These are phyloP conservation scores for Mrakia blollopis DNA, from an alignment of 768 basidiomycete genomes.

Conservation along the genomic window DNA sequence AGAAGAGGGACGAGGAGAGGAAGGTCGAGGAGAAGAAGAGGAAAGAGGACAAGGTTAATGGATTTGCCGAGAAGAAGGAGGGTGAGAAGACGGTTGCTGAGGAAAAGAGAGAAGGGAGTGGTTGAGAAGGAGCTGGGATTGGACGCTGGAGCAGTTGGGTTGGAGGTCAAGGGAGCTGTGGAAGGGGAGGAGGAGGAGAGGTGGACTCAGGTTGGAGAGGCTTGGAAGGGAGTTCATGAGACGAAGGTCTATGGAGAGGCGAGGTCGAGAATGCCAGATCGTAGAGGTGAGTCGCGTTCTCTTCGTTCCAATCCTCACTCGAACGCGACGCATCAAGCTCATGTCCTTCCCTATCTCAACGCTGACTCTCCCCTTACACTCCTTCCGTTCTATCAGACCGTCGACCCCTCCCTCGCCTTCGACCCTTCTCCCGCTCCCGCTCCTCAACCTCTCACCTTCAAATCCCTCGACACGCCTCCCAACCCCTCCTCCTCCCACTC, in stretches of 20 bases:
- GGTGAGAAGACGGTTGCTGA: not conserved
- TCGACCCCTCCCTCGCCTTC: conserved; percentile 2
- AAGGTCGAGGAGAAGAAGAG: conserved; percentile 20
- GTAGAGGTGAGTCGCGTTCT: conserved; percentile 6
- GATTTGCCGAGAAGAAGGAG: not conserved
- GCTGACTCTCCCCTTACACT: not conserved
- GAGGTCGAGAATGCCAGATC: conserved; percentile 1
- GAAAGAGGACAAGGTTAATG: conserved; percentile 14
- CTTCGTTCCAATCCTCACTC: not conserved
- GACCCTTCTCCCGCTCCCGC: no score
- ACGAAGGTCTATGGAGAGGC: conserved; percentile 4
- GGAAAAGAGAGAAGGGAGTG: not conserved
- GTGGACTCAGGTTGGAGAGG: conserved; percentile 23
- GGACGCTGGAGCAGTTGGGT: not conserved
- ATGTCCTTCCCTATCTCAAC: not conserved
- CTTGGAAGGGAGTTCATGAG: conserved; percentile 19
- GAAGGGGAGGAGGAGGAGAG: conserved; percentile 25
- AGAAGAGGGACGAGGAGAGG: conserved; percentile 22
- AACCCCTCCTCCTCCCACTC: not conserved
- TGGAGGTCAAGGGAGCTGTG: not conserved
- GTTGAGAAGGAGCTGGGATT: conserved; percentile 23
- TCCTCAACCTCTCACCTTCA: not conserved
- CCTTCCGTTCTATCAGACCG: conserved; percentile 1
- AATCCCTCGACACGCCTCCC: not conserved
- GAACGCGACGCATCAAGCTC: not conserved